Evolutionary conservation across 345 rosid genomes (phyloP).

Genomic region (Orychophragmus violaceus): DNA sequence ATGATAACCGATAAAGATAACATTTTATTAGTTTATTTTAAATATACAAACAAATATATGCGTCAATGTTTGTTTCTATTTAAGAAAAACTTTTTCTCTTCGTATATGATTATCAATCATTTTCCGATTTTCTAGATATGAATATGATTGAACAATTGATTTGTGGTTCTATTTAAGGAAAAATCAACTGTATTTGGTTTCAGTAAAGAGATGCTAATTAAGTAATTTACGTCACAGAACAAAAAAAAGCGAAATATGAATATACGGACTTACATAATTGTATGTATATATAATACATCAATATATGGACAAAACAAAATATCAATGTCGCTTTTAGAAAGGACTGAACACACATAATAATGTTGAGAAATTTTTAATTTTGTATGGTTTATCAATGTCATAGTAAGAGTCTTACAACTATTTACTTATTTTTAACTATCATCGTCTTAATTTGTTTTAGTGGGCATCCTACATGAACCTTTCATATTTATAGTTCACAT

Average conservation of each 20-base stretch:
- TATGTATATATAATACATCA: not conserved
- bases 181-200: not conserved
- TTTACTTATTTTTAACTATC: not conserved
- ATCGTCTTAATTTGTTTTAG: not conserved
- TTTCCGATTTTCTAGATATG: no score
- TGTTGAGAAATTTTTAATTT: not conserved
- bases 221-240: no score
- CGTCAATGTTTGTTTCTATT: no score
- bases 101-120: no score
- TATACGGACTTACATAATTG: no score
- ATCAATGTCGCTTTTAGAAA: slow-evolving; percentile 6
- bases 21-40: no score
- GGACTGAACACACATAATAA: not conserved
- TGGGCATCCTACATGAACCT: no score
- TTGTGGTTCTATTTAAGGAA: not conserved
- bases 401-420: not conserved
- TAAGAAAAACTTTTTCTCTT: no score
- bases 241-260: no score
- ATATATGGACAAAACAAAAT: not conserved
- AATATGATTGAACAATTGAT: not conserved
- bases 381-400: not conserved
- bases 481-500: no score
- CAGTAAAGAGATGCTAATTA: not conserved
- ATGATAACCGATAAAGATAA: no score
- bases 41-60: no score